Evolutionary conservation across 2,329 filamentous ascomycete species (phyloP), one percentile per base, ranked within the genome.

Genomic region (Macrophomina pseudophaseolina): DNA sequence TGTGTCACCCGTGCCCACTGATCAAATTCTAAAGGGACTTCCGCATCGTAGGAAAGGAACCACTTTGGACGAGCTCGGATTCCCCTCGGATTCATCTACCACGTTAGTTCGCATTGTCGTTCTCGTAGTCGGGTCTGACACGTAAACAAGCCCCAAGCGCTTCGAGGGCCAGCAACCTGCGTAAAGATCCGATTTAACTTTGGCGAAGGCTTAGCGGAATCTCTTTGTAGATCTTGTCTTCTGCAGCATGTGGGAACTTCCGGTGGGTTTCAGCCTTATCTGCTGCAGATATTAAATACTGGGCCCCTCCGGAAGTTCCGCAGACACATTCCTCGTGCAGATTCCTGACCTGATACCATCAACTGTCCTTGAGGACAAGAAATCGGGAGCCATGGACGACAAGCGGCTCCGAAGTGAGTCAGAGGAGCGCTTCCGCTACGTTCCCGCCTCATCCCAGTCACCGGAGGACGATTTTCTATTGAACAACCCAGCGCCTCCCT

Each of bases 121-220:
- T 30, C 48, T 51, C 48, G 48, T 51, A 51, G 48, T 51, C 48
- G 48, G 48, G 48, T 51, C 12, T 51, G 48, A 51, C 48, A 51
- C 48, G 48, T 16, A 9, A 23, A 51, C 8, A 12, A 51, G 48
- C 48, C 48, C 48, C 48, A 51, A 51, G 18, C 48, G 48, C 48
- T 5, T 51, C 18, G 18, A 30, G 48, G 30, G 8, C n/a, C n/a
- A 51, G 11, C 18, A 3, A 23, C 7, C 23, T 3, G 18, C 23
- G 11, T 51, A 30, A 3, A 30, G 11, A 12, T 30, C 23, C 23
- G 18, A 51, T 28, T 51, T 51, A 51, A 28, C 8, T 14, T 51
- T 23, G 48, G 11, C 12, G 18, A 51, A 51, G 48, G 28, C 48
- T 51, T 51, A 32, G 48, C 48, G 23, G n/a, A 23, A 4, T 18